Percentiles rank a stretch among this genome's conserved stretches.
phyloP scores from a whole-genome alignment of 306 rosid species.

The Rubus idaeus region DNA sequence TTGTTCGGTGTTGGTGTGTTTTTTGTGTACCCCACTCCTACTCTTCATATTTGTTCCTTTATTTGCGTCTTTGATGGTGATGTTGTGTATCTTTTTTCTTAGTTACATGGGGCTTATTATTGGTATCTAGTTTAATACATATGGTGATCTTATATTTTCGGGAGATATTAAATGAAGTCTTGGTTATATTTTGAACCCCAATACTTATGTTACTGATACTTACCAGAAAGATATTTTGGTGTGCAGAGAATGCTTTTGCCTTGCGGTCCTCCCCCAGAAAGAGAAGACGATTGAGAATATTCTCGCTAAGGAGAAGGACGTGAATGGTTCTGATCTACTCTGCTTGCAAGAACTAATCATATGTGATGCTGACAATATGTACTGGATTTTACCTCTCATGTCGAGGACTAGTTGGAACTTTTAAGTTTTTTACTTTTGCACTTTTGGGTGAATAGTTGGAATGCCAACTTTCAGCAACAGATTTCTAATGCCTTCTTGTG shows the following conservation, averaged over 20 bases:
- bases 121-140: not conserved
- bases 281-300: constrained; percentile 69
- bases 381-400: not conserved
- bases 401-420: not conserved
- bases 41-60: not conserved
- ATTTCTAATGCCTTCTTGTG: not conserved
- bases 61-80: not conserved
- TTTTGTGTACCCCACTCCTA: not conserved
- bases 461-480: not conserved
- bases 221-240: not conserved
- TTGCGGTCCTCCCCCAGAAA: constrained; percentile 91
- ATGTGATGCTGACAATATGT: not conserved
- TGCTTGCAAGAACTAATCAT: not conserved
- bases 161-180: not conserved
- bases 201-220: not conserved
- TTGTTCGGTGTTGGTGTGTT: not conserved
- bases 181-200: not conserved
- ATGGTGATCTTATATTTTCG: not conserved
- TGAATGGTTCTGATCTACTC: not conserved
- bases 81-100: not conserved
- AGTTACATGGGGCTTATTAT: not conserved
- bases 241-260: constrained; percentile 93
- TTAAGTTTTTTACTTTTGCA: not conserved
- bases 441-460: not conserved
- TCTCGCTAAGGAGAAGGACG: not conserved